Percentiles rank a stretch among this genome's conserved stretches.
Evolutionary conservation across 371 early-diverging fungal genomes (phyloP).

Genomic region (Mucor lusitanicus): DNA sequence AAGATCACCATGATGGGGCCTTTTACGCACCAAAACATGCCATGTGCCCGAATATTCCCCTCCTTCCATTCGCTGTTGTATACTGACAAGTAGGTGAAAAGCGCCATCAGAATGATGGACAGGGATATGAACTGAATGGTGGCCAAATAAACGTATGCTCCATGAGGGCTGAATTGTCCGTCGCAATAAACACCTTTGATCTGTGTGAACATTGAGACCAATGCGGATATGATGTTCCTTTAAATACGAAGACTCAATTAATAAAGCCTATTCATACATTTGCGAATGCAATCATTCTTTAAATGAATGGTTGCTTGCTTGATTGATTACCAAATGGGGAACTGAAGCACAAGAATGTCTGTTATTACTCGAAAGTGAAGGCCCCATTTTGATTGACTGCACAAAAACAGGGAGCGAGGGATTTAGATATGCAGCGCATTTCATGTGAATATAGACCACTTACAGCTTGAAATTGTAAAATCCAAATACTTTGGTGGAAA

Average conservation of each 20-base stretch:
- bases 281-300: neutral
- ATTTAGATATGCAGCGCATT: neutral
- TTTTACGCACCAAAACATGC: slow-evolving; percentile 60
- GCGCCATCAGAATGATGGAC: slow-evolving; percentile 43
- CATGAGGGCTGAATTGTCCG: slow-evolving; percentile 36
- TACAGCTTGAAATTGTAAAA: slow-evolving; percentile 40
- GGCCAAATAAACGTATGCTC: slow-evolving; percentile 45
- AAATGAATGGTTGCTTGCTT: neutral
- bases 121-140: slow-evolving; percentile 48
- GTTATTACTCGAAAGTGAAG: slow-evolving; percentile 48
- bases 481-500: slow-evolving; percentile 39
- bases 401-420: neutral
- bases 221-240: slow-evolving; percentile 47
- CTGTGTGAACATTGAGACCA: slow-evolving; percentile 45
- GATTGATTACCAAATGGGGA: slow-evolving; percentile 48
- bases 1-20: slow-evolving; percentile 54
- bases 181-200: slow-evolving; percentile 47
- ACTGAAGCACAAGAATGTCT: slow-evolving; percentile 50
- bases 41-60: slow-evolving; percentile 42
- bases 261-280: neutral
- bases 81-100: slow-evolving; percentile 50
- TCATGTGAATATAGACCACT: neutral
- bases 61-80: slow-evolving; percentile 44
- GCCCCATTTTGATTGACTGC: slow-evolving; percentile 55
- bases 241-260: neutral